Base-by-base conservation (phyloP, 495 filamentous ascomycete species). In the Diplogelasinospora grovesii region DNA sequence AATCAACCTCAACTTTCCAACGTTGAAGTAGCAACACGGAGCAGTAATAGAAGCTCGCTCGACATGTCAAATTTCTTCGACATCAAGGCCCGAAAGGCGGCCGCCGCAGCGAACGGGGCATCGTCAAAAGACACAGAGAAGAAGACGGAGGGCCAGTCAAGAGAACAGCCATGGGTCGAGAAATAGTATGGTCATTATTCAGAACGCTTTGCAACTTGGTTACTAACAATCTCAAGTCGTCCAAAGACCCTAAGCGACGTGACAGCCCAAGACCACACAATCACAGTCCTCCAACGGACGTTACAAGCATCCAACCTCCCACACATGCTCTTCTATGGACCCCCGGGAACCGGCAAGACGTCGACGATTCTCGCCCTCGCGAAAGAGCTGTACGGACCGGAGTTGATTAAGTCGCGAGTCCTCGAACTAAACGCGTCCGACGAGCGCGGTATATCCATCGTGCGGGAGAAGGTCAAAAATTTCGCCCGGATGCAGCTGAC, bases 251-350 rank as follows among this genome's bases (percentile, higher is more conserved):
- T 99, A 30, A 83, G 78, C 54, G 92, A 99, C 78, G 88, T 99
- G 37, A 86, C 92, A 21, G 92, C 92, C 2, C 92, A 99, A 78
- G 90, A 97, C 57, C 92, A 99, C 65, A 96, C 93, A 14, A 86
- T 93, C 39, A 86, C 83, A 41, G 82, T 97, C 46, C 82, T 99
- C 20, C 82, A 86, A 56, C 80, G 90, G 52, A 96, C 87, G 18
- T 71, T 99, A 13, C 90, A 96, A 77, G 84, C 90, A 58, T 83
- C 88, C 33, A 98, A 98, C 85, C 83, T 99, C 33, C 92, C 92
- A 15, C 93, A 99, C 63, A 95, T 99, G 88, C 86, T 99, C 57
- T 97, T 97, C 71, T 99, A 99, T 55, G 93, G 93, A 5, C 93
- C 92, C 0, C 92, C 92, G 0, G 92, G 92, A 27, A 99, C 93